These are phyloP conservation scores for Diaporthe citri DNA, from an alignment of 2,329 filamentous ascomycete genomes.

Conservation along the genomic window DNA sequence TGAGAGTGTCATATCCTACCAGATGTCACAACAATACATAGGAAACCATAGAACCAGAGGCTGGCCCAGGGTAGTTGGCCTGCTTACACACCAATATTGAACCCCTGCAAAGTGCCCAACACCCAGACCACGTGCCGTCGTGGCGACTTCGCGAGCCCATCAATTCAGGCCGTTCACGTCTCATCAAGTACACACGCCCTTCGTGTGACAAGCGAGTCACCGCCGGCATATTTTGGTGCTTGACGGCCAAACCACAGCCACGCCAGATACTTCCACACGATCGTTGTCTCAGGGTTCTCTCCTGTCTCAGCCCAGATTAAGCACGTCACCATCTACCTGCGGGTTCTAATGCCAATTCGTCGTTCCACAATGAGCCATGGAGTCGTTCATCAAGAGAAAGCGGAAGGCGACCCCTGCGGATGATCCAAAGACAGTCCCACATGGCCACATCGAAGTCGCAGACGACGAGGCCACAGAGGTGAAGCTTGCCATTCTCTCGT, in stretches of 20 bases:
- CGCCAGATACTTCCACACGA: neutral
- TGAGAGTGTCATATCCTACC: neutral
- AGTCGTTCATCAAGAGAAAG: conserved; percentile 69
- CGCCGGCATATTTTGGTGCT: conserved; percentile 6
- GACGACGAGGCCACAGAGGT: conserved; percentile 88
- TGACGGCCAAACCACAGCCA: neutral
- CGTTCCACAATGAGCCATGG: conserved; percentile 57
- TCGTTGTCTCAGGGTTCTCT: neutral
- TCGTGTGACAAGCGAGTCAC: neutral
- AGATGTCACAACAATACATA: neutral
- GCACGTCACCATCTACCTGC: neutral
- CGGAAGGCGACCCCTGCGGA: conserved; percentile 53
- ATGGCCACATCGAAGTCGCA: neutral
- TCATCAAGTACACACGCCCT: conserved; percentile 28
- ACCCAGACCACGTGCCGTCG: conserved; percentile 35
- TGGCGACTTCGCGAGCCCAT: conserved; percentile 33
- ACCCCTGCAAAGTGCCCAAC: neutral
- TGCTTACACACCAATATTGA: neutral
- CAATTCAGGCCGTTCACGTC: neutral
- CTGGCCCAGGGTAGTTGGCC: neutral
- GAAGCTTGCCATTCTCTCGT: conserved; percentile 87
- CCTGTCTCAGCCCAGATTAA: conserved; percentile 2
- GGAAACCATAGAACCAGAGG: too few relatives aligned
- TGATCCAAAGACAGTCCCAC: conserved; percentile 43
- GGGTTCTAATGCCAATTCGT: neutral